Percentiles rank a stretch among this genome's conserved stretches.
Conservation (phyloP, 2,329 filamentous ascomycete species). For the Pezizomycotina sp. region DNA sequence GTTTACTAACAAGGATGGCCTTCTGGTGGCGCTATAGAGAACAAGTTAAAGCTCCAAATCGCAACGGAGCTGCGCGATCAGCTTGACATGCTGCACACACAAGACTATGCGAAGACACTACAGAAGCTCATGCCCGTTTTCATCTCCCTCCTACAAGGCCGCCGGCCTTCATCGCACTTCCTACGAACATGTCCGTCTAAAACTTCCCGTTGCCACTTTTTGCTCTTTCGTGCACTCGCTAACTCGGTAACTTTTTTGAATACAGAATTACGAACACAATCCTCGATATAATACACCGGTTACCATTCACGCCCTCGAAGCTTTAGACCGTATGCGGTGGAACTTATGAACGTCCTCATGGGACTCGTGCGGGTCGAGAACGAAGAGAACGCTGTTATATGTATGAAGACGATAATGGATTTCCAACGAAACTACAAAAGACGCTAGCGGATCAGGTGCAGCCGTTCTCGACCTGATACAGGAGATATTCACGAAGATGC, state of each 20-base stretch:
- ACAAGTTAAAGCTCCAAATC: conserved; percentile 63
- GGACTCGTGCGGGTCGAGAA: conserved; percentile 78
- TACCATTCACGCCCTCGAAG: conserved; percentile 61
- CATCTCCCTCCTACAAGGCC: conserved; percentile 65
- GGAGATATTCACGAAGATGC: conserved; percentile 90
- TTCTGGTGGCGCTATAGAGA: conserved; percentile 40
- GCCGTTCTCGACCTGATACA: conserved; percentile 73
- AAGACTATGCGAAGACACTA: conserved; percentile 65
- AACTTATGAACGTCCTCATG: conserved; percentile 83
- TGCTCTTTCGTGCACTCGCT: conserved; percentile 3
- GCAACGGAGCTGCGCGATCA: conserved; percentile 78
- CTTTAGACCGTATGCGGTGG: conserved; percentile 76
- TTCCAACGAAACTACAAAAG: conserved; percentile 84
- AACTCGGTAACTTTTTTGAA: conserved; percentile 4
- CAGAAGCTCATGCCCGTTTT: conserved; percentile 81
- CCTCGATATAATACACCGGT: conserved; percentile 81
- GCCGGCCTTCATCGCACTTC: conserved; percentile 86
- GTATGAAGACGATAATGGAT: conserved; percentile 96
- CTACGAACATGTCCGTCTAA: conserved; percentile 53
- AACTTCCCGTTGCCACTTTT: conserved; percentile 1
- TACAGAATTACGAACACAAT: conserved; percentile 76
- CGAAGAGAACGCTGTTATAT: conserved; percentile 95
- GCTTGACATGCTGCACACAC: conserved; percentile 67
- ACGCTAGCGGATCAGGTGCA: conserved; percentile 69
- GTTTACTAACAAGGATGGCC: conserved; percentile 1